Evolutionary conservation across 2,329 filamentous ascomycete species (phyloP), one percentile per base, ranked within the genome.

Genomic region (Aspergillus sp.): DNA sequence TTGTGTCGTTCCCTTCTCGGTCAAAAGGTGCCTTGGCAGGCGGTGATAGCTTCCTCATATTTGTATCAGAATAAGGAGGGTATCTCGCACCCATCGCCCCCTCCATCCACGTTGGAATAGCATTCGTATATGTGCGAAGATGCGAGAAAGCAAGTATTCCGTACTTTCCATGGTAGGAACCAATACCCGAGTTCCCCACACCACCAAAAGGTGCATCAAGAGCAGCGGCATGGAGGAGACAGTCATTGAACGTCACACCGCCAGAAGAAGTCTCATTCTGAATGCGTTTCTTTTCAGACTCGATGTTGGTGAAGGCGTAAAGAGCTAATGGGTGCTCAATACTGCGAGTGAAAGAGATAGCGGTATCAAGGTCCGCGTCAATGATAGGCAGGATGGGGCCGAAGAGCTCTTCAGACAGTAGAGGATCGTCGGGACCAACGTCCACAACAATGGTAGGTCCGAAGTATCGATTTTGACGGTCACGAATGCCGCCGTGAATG

Each of bases 341-440:
- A 21, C 61, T 63, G 27, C 41, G 68, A 59, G 69, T 67, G 23
- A 54, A 61, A 3, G 60, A 54, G 23, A 78, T 67, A 17, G 73
- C 75, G 5, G 68, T 69, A 36, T 72, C 51, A 13, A 63, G 58
- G 19, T 62, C 57, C 13, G 66, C 73, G 13, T 74, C 71, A 2
- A 81, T 54, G 6, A 81, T 68, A 19, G 80, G 79, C 8, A 77
- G 71, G 25, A 82, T 76, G 2, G 79, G 78, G 0, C 75, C 79
- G 60, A 82, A 82, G 61, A 82, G 65, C 66, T 82, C 81, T 62
- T 81, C 78, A 17, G 72, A 72, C 4, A 83, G 65, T 1, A 82
- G 71, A 0, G 74, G 61, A 61, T 82, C 80, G 49, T 62, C 58
- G 3, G 67, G 48, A 44, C 66, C 70, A 13, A 80, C 73, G 57